Conservation (phyloP, 2,329 filamentous ascomycete species). For the Fusarium udum region DNA sequence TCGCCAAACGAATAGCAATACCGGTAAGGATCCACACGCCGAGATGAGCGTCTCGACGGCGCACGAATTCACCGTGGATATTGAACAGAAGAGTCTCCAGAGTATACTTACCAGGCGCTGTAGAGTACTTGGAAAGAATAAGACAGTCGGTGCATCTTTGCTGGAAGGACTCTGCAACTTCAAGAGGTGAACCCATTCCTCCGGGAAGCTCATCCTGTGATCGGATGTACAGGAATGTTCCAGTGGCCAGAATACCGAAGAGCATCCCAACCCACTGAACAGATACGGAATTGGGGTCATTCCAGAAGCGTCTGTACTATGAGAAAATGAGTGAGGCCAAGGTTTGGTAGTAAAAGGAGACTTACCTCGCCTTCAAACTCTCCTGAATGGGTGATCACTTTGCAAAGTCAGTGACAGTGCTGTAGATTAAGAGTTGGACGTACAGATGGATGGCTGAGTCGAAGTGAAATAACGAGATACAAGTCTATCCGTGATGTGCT, state of each 20-base stretch:
- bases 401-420: neutral
- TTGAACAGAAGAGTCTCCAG: constrained; percentile 30
- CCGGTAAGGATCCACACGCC: constrained; percentile 27
- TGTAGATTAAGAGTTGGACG: fast-evolving
- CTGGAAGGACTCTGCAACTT: constrained; percentile 18
- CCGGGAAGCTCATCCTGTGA: constrained; percentile 17
- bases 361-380: constrained; percentile 33
- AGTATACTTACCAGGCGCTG: constrained; percentile 9
- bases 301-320: constrained; percentile 31
- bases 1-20: constrained; percentile 21
- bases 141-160: constrained; percentile 31
- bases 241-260: constrained; percentile 25
- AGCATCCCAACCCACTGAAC: constrained; percentile 28
- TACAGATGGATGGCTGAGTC: constrained; percentile 24
- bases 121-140: constrained; percentile 25
- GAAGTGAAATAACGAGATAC: constrained; percentile 33
- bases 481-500: constrained; percentile 16
- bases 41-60: constrained; percentile 21
- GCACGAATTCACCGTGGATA: constrained; percentile 25
- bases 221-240: constrained; percentile 23
- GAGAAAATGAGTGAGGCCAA: fast-evolving
- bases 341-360: fast-evolving
- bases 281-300: neutral
- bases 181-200: constrained; percentile 10
- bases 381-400: constrained; percentile 29